A percentile compares a stretch with the other conserved stretches of the same genome.
phyloP scores from a whole-genome alignment of 495 filamentous ascomycete genomes.

The Rostrohypoxylon terebratum region DNA sequence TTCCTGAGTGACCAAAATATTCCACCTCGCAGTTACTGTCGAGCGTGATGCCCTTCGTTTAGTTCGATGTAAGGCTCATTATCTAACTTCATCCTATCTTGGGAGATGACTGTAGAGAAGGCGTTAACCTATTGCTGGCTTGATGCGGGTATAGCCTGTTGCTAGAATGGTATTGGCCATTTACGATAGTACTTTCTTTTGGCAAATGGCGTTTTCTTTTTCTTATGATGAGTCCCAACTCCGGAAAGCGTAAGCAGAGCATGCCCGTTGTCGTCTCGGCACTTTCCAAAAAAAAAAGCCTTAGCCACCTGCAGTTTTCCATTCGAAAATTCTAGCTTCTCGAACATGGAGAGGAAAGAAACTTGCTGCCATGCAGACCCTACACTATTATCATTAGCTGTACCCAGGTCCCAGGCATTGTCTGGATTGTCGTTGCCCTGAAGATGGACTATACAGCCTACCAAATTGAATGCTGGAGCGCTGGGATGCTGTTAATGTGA shows the following conservation, averaged over 20 bases:
- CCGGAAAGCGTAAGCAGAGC: slow-evolving; percentile 31
- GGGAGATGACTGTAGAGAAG: background rate
- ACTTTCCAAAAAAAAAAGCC: background rate
- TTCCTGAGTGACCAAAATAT: background rate
- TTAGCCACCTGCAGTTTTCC: too few relatives aligned
- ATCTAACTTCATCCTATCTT: background rate
- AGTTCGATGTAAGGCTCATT: background rate
- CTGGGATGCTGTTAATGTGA: slow-evolving; percentile 1
- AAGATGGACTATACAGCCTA: slow-evolving; percentile 23
- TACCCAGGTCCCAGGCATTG: slow-evolving; percentile 27
- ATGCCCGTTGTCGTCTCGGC: slow-evolving; percentile 22
- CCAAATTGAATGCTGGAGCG: slow-evolving; percentile 9
- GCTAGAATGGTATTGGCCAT: background rate
- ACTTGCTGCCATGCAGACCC: background rate
- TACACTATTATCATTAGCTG: slow-evolving; percentile 32
- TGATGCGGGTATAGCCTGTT: background rate
- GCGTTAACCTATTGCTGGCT: background rate
- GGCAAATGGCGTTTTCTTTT: background rate
- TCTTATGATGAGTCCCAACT: slow-evolving; percentile 7
- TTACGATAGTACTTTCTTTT: background rate
- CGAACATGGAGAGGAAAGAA: background rate
- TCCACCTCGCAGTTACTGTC: background rate
- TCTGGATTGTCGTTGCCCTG: slow-evolving; percentile 18
- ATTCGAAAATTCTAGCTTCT: too few relatives aligned
- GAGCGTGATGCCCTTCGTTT: background rate